phyloP scores from a whole-genome alignment of 257 asterid species.

The Nicotiana sylvestris region DNA sequence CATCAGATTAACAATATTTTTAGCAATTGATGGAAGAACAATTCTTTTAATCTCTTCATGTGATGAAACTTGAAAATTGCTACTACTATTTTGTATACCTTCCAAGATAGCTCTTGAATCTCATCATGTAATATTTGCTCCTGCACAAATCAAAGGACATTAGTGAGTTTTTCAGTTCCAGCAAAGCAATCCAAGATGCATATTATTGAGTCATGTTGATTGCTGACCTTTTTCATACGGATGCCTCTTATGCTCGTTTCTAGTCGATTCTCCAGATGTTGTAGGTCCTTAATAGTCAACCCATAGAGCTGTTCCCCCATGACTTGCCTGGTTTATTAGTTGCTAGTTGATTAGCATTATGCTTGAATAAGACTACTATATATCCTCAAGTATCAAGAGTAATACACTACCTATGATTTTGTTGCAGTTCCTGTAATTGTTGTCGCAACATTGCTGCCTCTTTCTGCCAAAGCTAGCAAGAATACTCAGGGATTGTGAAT shows the following conservation, averaged over 20 bases:
- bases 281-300: background rate
- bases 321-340: conserved; percentile 2
- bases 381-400: background rate
- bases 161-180: background rate
- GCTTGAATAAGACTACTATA: background rate
- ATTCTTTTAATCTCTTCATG: background rate
- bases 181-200: background rate
- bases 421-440: background rate
- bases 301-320: conserved; percentile 13
- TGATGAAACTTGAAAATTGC: background rate
- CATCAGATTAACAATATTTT: background rate
- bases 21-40: background rate
- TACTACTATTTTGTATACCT: background rate
- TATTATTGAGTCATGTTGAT: background rate
- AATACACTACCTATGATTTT: background rate
- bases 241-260: background rate
- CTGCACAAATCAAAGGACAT: background rate
- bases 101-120: background rate
- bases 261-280: conserved; percentile 1
- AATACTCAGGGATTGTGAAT: background rate
- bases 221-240: conserved; percentile 10
- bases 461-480: conserved; percentile 2
- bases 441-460: conserved; percentile 4
- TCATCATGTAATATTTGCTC: conserved; percentile 3
- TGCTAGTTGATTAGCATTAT: background rate